phyloP scores from a whole-genome alignment of 345 rosid genomes.

The Crucihimalaya himalaica region DNA sequence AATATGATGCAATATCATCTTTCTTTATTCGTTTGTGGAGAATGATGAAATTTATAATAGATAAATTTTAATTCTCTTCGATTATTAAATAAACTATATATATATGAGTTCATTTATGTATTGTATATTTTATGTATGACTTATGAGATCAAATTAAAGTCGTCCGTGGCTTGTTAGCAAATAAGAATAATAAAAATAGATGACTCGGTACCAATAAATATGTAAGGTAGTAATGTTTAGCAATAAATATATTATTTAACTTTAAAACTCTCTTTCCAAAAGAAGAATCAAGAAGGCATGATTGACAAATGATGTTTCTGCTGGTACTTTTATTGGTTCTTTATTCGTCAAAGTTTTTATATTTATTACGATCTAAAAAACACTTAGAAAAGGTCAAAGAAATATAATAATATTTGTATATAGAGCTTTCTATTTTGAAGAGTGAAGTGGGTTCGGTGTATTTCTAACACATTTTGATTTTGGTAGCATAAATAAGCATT shows the following conservation, averaged over 20 bases:
- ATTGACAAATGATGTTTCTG: constrained; percentile 33
- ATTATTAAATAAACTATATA: not conserved
- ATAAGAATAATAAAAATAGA: constrained; percentile 22
- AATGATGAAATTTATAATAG: not conserved
- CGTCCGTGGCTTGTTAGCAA: constrained; percentile 13
- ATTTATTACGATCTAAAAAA: not conserved
- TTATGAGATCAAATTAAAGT: constrained; percentile 4
- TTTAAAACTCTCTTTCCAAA: constrained; percentile 1
- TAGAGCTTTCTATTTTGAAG: constrained; percentile 2
- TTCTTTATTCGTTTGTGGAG: not conserved
- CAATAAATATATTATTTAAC: not conserved
- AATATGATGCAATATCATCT: not conserved
- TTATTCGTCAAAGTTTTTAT: constrained; percentile 13
- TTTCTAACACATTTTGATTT: constrained; percentile 13
- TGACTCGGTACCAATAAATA: constrained; percentile 20
- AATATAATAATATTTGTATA: not conserved
- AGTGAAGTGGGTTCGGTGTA: constrained; percentile 36
- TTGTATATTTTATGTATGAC: not conserved
- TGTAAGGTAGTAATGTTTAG: not conserved
- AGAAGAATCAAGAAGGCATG: constrained; percentile 37
- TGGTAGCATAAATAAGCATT: constrained; percentile 22
- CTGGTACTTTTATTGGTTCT: constrained; percentile 28
- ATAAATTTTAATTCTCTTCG: not conserved
- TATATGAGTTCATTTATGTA: constrained; percentile 4
- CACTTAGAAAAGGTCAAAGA: constrained; percentile 28